Percentiles rank a stretch among this genome's conserved stretches.
Evolutionary conservation across 352 stramenopile genomes (phyloP).

Genomic region (Aphanomyces stellatus): DNA sequence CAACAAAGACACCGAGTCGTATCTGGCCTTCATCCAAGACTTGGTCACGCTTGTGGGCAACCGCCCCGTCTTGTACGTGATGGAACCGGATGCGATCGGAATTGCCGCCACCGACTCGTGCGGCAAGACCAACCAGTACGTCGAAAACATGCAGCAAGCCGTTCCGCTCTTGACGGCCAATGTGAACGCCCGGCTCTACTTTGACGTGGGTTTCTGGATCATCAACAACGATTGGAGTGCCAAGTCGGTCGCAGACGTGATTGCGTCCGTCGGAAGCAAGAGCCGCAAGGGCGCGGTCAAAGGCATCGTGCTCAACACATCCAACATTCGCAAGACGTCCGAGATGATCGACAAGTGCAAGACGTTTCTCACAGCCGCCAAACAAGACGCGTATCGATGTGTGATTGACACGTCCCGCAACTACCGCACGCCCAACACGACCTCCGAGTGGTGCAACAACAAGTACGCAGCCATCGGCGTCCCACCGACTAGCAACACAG

Average conservation of each 20-base stretch:
- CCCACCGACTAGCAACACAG: slow-evolving; percentile 29
- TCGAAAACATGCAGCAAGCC: slow-evolving; percentile 16
- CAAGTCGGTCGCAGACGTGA: slow-evolving; percentile 25
- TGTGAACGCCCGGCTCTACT: slow-evolving; percentile 24
- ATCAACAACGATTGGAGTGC: slow-evolving; percentile 22
- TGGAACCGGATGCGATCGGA: slow-evolving; percentile 26
- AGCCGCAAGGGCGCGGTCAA: slow-evolving; percentile 22
- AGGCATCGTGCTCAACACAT: slow-evolving; percentile 42
- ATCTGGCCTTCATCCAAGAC: slow-evolving; percentile 23
- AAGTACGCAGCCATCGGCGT: slow-evolving; percentile 31
- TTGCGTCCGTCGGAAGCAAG: slow-evolving; percentile 23
- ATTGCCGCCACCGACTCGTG: slow-evolving; percentile 19
- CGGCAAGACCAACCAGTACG: slow-evolving; percentile 20
- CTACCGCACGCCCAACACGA: slow-evolving; percentile 16
- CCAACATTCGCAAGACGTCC: slow-evolving; percentile 31
- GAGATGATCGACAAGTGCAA: slow-evolving; percentile 29
- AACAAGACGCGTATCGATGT: slow-evolving; percentile 26
- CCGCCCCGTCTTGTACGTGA: slow-evolving; percentile 26
- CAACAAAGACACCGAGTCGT: slow-evolving; percentile 25
- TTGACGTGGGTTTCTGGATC: slow-evolving; percentile 30
- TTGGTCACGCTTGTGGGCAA: slow-evolving; percentile 15
- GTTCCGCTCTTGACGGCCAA: slow-evolving; percentile 21
- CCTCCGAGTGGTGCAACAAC: slow-evolving; percentile 37
- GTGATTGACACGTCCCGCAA: slow-evolving; percentile 37
- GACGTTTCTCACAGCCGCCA: slow-evolving; percentile 25